A percentile compares a stretch with the other conserved stretches of the same genome.
These are phyloP conservation scores for Lactarius deliciosus DNA, from an alignment of 768 basidiomycete genomes.

Conservation along the genomic window DNA sequence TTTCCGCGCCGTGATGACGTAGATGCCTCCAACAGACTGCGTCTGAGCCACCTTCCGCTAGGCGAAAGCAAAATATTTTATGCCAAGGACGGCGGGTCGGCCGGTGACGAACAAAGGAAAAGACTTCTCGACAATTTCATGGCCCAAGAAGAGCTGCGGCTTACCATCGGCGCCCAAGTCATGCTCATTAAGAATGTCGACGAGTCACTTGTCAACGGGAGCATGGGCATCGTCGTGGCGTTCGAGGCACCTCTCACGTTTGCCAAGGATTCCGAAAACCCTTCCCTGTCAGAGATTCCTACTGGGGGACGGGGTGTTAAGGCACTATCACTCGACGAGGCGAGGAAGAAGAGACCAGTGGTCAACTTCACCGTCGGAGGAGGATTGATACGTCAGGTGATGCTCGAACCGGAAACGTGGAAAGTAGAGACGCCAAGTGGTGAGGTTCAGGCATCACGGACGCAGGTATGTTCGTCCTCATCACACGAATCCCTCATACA, in stretches of 20 bases:
- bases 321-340: conserved; percentile 13
- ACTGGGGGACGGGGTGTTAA: conserved; percentile 9
- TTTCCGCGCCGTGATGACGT: conserved; percentile 94
- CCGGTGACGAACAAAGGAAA: conserved; percentile 55
- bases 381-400: conserved; percentile 49
- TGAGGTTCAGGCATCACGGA: conserved; percentile 74
- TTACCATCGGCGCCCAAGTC: conserved; percentile 83
- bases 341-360: conserved; percentile 51
- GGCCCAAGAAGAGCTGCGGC: conserved; percentile 66
- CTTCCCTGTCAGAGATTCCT: neutral
- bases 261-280: conserved; percentile 18
- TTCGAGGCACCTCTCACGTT: conserved; percentile 58
- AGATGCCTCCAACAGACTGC: conserved; percentile 71
- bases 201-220: conserved; percentile 90
- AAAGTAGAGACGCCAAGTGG: conserved; percentile 88
- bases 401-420: conserved; percentile 74
- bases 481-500: neutral
- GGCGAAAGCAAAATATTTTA: conserved; percentile 53
- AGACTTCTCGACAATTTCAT: conserved; percentile 90
- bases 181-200: conserved; percentile 97
- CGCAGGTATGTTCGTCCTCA: conserved; percentile 55
- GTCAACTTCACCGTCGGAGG: conserved; percentile 75
- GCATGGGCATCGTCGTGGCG: conserved; percentile 78
- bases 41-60: conserved; percentile 56
- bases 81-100: conserved; percentile 62